A percentile compares a stretch with the other conserved stretches of the same genome.
Conservation (phyloP, 345 rosid genomes). For the Ricinus communis region DNA sequence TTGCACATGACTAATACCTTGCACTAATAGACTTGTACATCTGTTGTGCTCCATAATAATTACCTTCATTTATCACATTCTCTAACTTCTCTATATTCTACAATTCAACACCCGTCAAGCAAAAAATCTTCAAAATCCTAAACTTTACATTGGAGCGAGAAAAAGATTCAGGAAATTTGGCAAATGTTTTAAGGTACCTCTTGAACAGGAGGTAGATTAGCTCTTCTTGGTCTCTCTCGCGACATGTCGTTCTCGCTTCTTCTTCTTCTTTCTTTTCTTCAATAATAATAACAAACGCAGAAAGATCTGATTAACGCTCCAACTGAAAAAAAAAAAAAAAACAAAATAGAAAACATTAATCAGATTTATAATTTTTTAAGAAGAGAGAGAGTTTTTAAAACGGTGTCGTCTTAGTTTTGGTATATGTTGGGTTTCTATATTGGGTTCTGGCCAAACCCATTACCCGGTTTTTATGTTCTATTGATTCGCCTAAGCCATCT, state of each 20-base stretch:
- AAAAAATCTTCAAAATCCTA: too few relatives aligned
- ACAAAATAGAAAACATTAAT: neutral
- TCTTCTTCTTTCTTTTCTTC: slow-evolving; percentile 7
- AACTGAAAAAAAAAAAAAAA: neutral
- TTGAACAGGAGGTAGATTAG: slow-evolving; percentile 69
- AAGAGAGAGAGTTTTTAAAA: too few relatives aligned
- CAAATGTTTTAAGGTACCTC: slow-evolving; percentile 61
- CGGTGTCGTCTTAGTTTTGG: neutral
- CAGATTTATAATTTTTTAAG: too few relatives aligned
- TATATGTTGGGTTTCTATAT: neutral
- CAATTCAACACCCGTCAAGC: slow-evolving; percentile 10
- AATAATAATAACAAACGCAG: neutral
- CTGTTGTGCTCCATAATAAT: slow-evolving; percentile 94
- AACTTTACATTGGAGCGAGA: too few relatives aligned
- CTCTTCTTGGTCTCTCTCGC: slow-evolving; percentile 48
- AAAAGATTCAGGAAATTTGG: too few relatives aligned
- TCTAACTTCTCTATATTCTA: slow-evolving; percentile 80
- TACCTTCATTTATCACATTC: slow-evolving; percentile 71
- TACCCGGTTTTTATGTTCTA: too few relatives aligned
- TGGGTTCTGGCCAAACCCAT: neutral
- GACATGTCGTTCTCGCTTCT: slow-evolving; percentile 34
- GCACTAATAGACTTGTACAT: slow-evolving; percentile 92
- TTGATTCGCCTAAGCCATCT: neutral
- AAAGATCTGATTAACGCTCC: neutral
- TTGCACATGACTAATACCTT: too few relatives aligned